phyloP scores from a whole-genome alignment of 2,329 filamentous ascomycete genomes.

The Stachybotrys chartarum region DNA sequence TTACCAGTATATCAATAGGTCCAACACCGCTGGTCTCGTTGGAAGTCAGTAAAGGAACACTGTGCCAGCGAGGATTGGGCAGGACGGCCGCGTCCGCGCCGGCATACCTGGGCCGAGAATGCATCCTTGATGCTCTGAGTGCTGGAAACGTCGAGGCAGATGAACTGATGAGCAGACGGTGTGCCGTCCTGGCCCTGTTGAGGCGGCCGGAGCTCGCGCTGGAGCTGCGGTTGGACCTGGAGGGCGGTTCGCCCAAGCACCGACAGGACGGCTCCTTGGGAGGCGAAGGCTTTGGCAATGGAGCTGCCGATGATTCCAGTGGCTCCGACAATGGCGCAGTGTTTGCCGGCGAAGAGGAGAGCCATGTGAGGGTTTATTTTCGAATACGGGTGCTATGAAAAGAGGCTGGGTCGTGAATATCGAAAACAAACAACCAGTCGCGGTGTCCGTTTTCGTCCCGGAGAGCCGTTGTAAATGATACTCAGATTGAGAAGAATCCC shows the following conservation, averaged over 20 bases:
- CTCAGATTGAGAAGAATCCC: too few relatives aligned
- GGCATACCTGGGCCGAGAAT: slow-evolving; percentile 11
- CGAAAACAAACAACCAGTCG: too few relatives aligned
- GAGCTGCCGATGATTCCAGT: slow-evolving; percentile 64
- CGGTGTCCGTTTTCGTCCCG: too few relatives aligned
- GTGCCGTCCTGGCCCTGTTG: slow-evolving; percentile 8
- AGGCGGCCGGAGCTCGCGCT: slow-evolving; percentile 19
- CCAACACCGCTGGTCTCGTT: slow-evolving; percentile 13
- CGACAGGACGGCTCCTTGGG: slow-evolving; percentile 51
- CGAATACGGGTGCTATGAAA: not conserved
- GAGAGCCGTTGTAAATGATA: too few relatives aligned
- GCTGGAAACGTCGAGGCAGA: slow-evolving; percentile 24
- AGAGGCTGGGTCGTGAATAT: not conserved
- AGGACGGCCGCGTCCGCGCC: too few relatives aligned
- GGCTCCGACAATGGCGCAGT: slow-evolving; percentile 60
- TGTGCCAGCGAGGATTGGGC: too few relatives aligned
- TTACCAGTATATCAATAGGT: slow-evolving; percentile 57
- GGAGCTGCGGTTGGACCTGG: slow-evolving; percentile 34
- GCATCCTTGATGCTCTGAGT: slow-evolving; percentile 19
- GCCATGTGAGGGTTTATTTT: slow-evolving; percentile 8
- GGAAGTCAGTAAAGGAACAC: not conserved
- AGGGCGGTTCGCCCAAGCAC: slow-evolving; percentile 52
- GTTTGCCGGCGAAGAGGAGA: slow-evolving; percentile 36
- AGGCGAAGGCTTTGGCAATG: slow-evolving; percentile 60
- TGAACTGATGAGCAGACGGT: slow-evolving; percentile 23